phyloP scores from a whole-genome alignment of 2,329 filamentous ascomycete species.

The Sphaerostilbella broomeana region DNA sequence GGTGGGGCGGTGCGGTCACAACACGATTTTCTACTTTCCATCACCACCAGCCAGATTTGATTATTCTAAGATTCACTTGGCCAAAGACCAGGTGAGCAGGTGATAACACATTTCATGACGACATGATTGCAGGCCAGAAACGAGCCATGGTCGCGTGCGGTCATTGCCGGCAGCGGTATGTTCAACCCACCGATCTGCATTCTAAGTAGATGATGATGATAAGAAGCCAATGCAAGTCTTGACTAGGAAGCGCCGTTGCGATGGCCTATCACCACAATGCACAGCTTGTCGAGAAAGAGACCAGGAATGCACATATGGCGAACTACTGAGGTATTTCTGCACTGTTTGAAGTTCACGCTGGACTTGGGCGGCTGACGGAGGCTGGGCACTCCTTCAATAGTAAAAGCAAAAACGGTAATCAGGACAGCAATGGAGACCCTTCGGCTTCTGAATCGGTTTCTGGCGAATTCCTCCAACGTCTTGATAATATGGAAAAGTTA shows the following conservation, averaged over 20 bases:
- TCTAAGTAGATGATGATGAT: too few relatives aligned
- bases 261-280: slow-evolving; percentile 4
- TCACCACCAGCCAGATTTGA: too few relatives aligned
- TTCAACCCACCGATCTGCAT: too few relatives aligned
- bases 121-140: slow-evolving; percentile 3
- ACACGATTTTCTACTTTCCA: too few relatives aligned
- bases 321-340: slow-evolving; percentile 4
- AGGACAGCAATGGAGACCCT: background rate
- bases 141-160: slow-evolving; percentile 8
- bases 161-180: slow-evolving; percentile 11
- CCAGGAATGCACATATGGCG: slow-evolving; percentile 3
- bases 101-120: too few relatives aligned
- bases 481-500: slow-evolving; percentile 7
- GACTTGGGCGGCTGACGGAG: background rate
- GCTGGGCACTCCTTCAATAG: background rate
- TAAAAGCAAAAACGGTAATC: background rate
- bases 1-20: too few relatives aligned
- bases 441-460: slow-evolving; percentile 3
- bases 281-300: slow-evolving; percentile 6
- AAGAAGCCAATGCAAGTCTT: too few relatives aligned
- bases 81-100: background rate
- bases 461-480: slow-evolving; percentile 7
- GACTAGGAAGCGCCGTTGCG: slow-evolving; percentile 7
- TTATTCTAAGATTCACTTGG: too few relatives aligned
- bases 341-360: background rate